phyloP scores from a whole-genome alignment of 495 filamentous ascomycete genomes.

The Podospora australis region DNA sequence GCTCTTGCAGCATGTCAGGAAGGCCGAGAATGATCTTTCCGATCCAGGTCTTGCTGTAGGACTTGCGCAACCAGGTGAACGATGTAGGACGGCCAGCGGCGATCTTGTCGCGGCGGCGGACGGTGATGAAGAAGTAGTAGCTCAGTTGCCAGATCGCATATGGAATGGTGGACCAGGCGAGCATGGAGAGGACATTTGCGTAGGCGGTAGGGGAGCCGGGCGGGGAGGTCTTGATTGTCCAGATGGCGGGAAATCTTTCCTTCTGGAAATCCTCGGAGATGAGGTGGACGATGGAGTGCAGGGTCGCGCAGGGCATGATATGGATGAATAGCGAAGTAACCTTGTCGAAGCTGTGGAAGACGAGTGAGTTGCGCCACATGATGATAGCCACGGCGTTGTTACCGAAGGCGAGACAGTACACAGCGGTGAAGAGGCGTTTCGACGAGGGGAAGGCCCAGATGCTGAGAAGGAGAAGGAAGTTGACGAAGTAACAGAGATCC shows the following conservation, averaged over 20 bases:
- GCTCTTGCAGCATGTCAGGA: conserved; percentile 69
- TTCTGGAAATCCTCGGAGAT: conserved; percentile 56
- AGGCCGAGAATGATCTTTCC: conserved; percentile 76
- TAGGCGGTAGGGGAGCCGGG: conserved; percentile 70
- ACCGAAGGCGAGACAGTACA: conserved; percentile 86
- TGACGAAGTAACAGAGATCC: conserved; percentile 97
- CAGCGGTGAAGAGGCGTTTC: conserved; percentile 86
- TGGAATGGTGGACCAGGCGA: conserved; percentile 86
- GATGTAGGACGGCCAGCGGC: conserved; percentile 91
- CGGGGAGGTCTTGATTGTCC: conserved; percentile 68
- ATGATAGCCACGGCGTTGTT: conserved; percentile 98
- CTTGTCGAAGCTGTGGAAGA: conserved; percentile 97
- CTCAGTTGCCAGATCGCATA: conserved; percentile 86
- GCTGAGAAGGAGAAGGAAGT: conserved; percentile 71
- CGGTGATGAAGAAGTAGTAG: conserved; percentile 92
- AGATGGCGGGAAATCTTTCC: conserved; percentile 77
- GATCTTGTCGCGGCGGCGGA: conserved; percentile 87
- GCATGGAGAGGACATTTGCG: conserved; percentile 69
- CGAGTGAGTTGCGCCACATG: conserved; percentile 98
- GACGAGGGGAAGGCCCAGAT: conserved; percentile 90
- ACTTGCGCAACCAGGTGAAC: conserved; percentile 93
- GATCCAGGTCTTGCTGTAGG: conserved; percentile 81
- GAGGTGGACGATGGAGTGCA: conserved; percentile 89
- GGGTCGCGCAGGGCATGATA: conserved; percentile 91
- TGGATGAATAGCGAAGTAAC: conserved; percentile 95